Evolutionary conservation across 108 stramenopile genomes (phyloP), one percentile per base, ranked within the genome.

Genomic region (Conticribra weissflogii): DNA sequence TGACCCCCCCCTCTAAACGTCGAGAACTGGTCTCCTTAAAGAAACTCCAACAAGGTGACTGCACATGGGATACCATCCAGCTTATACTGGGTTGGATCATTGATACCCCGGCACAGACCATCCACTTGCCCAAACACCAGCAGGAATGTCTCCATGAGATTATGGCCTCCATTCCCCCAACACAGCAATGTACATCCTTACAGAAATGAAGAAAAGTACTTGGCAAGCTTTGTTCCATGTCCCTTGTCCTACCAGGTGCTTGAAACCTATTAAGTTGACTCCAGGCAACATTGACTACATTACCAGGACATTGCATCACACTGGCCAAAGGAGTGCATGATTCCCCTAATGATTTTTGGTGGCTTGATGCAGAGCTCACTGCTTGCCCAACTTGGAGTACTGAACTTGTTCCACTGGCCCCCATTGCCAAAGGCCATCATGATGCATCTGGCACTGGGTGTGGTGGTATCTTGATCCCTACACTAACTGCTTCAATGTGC

Each of bases 391-490:
- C 81, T 0, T 63, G 67, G 1, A 55, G 81, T 16, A 52, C 67
- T 1, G 84, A 85, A 71, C 19, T 85, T 0, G 67, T 85, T 14
- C 84, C 80, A 0, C 44, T 73, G 12, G 54, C n/a, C 27, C 83
- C 79, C 0, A 28, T 47, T 9, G 61, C 69, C 0, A 54, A 72
- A 30, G 83, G 79, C 1, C 44, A 71, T 19, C 76, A 77, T 49
- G 79, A 84, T 69, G 83, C 79, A 0, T 67, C 83, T 0, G 76
- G 79, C 5, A 15, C 1, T 15, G 83, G 83, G 0, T 61, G 67
- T 3, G 79, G 70, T 16, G 83, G 74, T 19, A 41, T 76, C 5
- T 80, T 74, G 79, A 72, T 83, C 50, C 77, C 81, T 19, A 21
- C 27, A 54, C 14, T 23, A 32, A 0, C 78, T 58, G 0, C 50